Evolutionary conservation across 345 rosid genomes (phyloP).

Genomic region (Murraya paniculata): DNA sequence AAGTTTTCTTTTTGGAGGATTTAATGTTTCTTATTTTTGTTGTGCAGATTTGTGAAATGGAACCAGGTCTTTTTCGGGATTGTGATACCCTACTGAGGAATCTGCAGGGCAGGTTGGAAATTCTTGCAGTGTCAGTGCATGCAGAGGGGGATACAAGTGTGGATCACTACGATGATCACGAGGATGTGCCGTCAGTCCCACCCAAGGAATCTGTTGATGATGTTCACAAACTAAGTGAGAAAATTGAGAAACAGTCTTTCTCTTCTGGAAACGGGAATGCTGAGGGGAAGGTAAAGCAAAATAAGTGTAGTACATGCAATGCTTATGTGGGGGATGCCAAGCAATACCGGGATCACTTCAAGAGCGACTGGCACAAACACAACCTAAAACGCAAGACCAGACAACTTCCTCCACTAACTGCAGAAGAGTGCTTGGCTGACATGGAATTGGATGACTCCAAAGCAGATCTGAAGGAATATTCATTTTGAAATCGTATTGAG

Average conservation of each 20-base stretch:
- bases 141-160: constrained; percentile 85
- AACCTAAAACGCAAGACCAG: constrained; percentile 86
- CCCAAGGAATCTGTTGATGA: constrained; percentile 34
- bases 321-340: constrained; percentile 72
- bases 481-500: constrained; percentile 46
- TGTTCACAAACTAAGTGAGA: constrained; percentile 45
- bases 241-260: constrained; percentile 53
- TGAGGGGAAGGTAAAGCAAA: constrained; percentile 58
- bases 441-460: constrained; percentile 61
- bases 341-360: constrained; percentile 83
- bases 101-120: constrained; percentile 82
- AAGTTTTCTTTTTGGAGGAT: neutral
- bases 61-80: constrained; percentile 75
- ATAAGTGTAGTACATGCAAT: constrained; percentile 83
- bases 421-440: constrained; percentile 78
- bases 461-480: constrained; percentile 84
- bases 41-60: constrained; percentile 77
- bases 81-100: constrained; percentile 79
- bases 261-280: constrained; percentile 30
- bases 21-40: constrained; percentile 4
- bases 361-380: constrained; percentile 98
- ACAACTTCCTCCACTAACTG: constrained; percentile 73
- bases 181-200: constrained; percentile 39
- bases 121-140: constrained; percentile 84
- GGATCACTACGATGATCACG: constrained; percentile 71